phyloP scores from a whole-genome alignment of 2,329 filamentous ascomycete genomes.

The Ceratocystis destructans region DNA sequence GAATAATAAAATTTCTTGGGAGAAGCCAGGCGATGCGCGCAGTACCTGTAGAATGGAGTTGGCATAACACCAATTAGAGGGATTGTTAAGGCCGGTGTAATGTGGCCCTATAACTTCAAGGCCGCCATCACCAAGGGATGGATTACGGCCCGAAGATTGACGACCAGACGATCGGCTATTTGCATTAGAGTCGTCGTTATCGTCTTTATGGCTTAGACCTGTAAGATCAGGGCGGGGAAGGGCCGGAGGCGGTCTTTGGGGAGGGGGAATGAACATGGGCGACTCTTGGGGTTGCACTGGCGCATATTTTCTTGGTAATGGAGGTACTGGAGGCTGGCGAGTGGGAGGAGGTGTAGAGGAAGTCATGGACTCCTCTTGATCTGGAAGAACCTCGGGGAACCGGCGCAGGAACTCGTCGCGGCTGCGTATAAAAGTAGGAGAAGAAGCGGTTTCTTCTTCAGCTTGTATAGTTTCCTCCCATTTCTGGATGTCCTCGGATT shows the following conservation, averaged over 20 bases:
- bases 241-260: slow-evolving; percentile 38
- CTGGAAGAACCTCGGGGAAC: slow-evolving; percentile 57
- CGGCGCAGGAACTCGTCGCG: slow-evolving; percentile 75
- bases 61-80: slow-evolving; percentile 77
- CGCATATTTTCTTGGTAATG: background rate
- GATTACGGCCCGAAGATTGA: slow-evolving; percentile 22
- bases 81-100: slow-evolving; percentile 60
- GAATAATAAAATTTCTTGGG: slow-evolving; percentile 45
- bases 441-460: slow-evolving; percentile 42
- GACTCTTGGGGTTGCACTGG: slow-evolving; percentile 1
- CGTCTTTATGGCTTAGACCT: slow-evolving; percentile 16
- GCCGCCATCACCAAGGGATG: slow-evolving; percentile 23
- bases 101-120: slow-evolving; percentile 28
- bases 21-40: slow-evolving; percentile 57
- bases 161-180: slow-evolving; percentile 25
- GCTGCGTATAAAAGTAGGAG: slow-evolving; percentile 46
- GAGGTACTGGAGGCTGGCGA: background rate
- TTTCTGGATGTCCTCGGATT: slow-evolving; percentile 63
- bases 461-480: slow-evolving; percentile 67
- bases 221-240: slow-evolving; percentile 56
- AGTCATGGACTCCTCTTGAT: slow-evolving; percentile 44
- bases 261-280: slow-evolving; percentile 16
- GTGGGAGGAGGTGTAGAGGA: slow-evolving; percentile 25
- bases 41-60: slow-evolving; percentile 81
- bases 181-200: slow-evolving; percentile 3